Conservation (phyloP, 2,329 filamentous ascomycete species). For the Allantophomopsis cytisporea region DNA sequence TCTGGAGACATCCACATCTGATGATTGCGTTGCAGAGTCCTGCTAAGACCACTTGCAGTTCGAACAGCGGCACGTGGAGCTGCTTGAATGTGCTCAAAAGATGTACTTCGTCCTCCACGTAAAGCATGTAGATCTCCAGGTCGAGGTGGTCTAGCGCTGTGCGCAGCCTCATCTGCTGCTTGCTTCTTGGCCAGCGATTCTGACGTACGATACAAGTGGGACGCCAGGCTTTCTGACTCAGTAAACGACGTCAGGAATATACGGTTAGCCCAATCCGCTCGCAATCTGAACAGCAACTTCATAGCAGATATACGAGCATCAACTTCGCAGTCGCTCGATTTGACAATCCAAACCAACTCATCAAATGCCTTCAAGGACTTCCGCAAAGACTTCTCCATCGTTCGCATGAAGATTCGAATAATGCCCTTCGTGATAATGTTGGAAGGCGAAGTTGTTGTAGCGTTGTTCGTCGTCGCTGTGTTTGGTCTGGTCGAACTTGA, state of each 20-base stretch:
- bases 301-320: conserved; percentile 63
- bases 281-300: conserved; percentile 68
- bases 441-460: conserved; percentile 32
- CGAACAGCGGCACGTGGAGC: conserved; percentile 22
- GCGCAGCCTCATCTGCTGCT: conserved; percentile 23
- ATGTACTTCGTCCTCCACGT: conserved; percentile 17
- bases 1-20: conserved; percentile 47
- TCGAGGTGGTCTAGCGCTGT: conserved; percentile 19
- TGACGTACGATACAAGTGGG: conserved; percentile 51
- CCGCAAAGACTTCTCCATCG: conserved; percentile 48
- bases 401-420: conserved; percentile 63
- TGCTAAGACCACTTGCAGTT: conserved; percentile 11
- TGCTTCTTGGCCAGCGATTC: conserved; percentile 32
- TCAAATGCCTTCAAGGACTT: conserved; percentile 54
- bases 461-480: conserved; percentile 3
- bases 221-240: conserved; percentile 62
- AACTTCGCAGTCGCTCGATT: conserved; percentile 42
- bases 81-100: conserved; percentile 14
- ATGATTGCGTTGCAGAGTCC: conserved; percentile 25
- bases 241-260: conserved; percentile 58
- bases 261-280: conserved; percentile 68
- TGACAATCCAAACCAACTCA: conserved; percentile 48
- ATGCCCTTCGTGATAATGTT: conserved; percentile 62
- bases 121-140: conserved; percentile 19
- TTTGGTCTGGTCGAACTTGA: not conserved